Percentiles rank a stretch among this genome's conserved stretches.
Conservation (phyloP, 2,329 filamentous ascomycete genomes). For the Claviceps digitariae region DNA sequence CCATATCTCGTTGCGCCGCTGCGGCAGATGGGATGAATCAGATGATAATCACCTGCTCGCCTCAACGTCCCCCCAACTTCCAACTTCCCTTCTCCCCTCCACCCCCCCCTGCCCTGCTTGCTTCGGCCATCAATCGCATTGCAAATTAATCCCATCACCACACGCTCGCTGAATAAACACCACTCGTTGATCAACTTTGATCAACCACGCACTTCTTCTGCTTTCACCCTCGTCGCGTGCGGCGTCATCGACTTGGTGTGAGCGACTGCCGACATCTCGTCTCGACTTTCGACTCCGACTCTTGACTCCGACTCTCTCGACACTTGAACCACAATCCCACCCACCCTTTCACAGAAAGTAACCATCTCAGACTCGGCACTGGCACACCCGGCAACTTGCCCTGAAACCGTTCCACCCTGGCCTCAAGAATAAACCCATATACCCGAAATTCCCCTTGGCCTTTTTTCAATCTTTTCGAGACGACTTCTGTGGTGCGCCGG, state of each 20-base stretch:
- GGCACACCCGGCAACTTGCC: neutral
- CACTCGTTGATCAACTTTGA: neutral
- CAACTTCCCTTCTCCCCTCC: neutral
- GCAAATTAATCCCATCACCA: neutral
- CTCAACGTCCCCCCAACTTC: neutral
- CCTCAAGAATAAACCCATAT: neutral
- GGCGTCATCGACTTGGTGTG: neutral
- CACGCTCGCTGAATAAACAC: neutral
- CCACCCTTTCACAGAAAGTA: neutral
- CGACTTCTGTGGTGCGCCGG: neutral
- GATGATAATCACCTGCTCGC: neutral
- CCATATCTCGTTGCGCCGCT: neutral
- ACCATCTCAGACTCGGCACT: neutral
- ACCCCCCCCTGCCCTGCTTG: neutral
- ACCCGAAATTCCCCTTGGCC: neutral
- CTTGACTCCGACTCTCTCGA: neutral
- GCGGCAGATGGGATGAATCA: neutral
- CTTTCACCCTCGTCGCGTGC: neutral
- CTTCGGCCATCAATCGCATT: neutral
- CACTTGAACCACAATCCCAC: neutral
- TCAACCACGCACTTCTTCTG: neutral
- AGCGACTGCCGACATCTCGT: no score
- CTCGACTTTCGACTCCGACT: neutral
- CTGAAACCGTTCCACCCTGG: neutral
- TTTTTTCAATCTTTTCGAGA: neutral